These are phyloP conservation scores for Venturia effusa DNA, from an alignment of 2,329 filamentous ascomycete species.

Conservation along the genomic window DNA sequence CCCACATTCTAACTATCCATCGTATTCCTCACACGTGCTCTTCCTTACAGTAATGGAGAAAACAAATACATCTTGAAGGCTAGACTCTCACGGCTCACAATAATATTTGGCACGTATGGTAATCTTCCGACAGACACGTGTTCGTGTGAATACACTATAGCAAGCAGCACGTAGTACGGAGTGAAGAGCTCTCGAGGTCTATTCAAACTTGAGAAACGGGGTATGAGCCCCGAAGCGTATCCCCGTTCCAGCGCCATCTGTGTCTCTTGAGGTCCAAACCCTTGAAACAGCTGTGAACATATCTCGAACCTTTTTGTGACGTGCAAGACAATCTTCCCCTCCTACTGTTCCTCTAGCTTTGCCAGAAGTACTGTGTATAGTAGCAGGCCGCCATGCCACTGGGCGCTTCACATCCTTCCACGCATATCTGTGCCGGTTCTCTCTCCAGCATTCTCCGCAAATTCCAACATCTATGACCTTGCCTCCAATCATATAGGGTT, in stretches of 20 bases:
- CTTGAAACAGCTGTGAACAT: slow-evolving; percentile 29
- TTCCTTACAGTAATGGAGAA: too few relatives aligned
- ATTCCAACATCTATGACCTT: slow-evolving; percentile 29
- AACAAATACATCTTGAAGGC: too few relatives aligned
- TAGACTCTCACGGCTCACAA: too few relatives aligned
- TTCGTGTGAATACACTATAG: too few relatives aligned
- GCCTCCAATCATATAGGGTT: slow-evolving; percentile 28
- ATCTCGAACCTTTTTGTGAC: slow-evolving; percentile 24
- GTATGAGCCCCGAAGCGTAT: slow-evolving; percentile 6
- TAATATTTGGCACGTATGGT: too few relatives aligned
- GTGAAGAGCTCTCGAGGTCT: too few relatives aligned
- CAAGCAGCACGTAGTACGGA: too few relatives aligned
- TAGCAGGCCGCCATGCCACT: slow-evolving; percentile 25
- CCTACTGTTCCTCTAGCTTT: not conserved
- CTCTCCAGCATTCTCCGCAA: slow-evolving; percentile 34
- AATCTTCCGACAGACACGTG: too few relatives aligned
- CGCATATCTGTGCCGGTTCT: slow-evolving; percentile 28
- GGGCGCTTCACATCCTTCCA: slow-evolving; percentile 36
- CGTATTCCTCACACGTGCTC: too few relatives aligned
- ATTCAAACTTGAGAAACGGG: slow-evolving; percentile 8
- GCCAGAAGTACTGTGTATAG: not conserved
- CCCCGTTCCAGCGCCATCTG: not conserved
- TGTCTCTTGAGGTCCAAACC: slow-evolving; percentile 19
- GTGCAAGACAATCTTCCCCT: slow-evolving; percentile 19
- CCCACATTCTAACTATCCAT: too few relatives aligned